Conservation (phyloP, 495 filamentous ascomycete species). For the Amorphotheca resinae region DNA sequence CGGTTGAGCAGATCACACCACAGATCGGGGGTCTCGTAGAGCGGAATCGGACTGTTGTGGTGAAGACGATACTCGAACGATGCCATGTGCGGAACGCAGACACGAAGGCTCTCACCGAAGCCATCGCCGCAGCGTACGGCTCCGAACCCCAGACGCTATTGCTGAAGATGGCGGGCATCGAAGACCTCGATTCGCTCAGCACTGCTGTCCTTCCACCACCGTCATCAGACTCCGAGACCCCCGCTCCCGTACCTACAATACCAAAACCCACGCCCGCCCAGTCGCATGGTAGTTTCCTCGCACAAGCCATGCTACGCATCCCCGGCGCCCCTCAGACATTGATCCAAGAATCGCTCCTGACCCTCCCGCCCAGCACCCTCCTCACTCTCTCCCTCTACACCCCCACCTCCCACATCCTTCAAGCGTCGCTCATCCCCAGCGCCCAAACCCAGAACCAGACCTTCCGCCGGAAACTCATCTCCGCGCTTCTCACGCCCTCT, state of each 20-base stretch:
- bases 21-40: conserved; percentile 58
- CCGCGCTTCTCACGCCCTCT: conserved; percentile 10
- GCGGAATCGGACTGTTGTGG: conserved; percentile 58
- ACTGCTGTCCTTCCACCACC: background rate
- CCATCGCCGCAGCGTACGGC: conserved; percentile 15
- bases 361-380: conserved; percentile 7
- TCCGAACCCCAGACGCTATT: conserved; percentile 13
- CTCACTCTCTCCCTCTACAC: conserved; percentile 14
- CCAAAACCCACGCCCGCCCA: conserved; percentile 14
- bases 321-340: conserved; percentile 13
- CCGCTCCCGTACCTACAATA: background rate
- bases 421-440: conserved; percentile 10
- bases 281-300: conserved; percentile 21
- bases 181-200: conserved; percentile 9
- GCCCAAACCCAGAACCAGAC: background rate
- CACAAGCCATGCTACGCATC: conserved; percentile 20
- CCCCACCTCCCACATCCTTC: conserved; percentile 20
- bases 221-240: background rate
- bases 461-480: conserved; percentile 20
- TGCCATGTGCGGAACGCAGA: conserved; percentile 45
- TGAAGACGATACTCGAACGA: conserved; percentile 72
- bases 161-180: conserved; percentile 19
- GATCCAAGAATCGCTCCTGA: conserved; percentile 16
- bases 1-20: conserved; percentile 52
- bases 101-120: conserved; percentile 4